These are phyloP conservation scores for Linum lewisii DNA, from an alignment of 345 rosid genomes.

Conservation along the genomic window DNA sequence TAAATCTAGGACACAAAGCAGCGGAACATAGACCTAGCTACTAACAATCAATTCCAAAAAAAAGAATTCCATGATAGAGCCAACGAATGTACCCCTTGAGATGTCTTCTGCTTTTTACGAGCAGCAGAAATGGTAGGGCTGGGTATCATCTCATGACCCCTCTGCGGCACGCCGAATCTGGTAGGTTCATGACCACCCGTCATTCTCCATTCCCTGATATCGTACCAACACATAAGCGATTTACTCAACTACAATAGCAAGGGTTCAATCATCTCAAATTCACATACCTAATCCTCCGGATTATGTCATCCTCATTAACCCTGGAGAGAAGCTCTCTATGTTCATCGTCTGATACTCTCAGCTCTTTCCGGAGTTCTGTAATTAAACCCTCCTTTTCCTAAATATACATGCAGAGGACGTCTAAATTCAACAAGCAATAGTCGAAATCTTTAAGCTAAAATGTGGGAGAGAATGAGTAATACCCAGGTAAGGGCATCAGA, in stretches of 20 bases:
- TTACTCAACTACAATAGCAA: slow-evolving; percentile 5
- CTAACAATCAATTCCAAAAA: background rate
- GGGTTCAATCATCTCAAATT: slow-evolving; percentile 14
- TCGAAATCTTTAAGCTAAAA: background rate
- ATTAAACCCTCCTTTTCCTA: slow-evolving; percentile 94
- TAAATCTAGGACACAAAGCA: no score
- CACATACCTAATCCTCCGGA: slow-evolving; percentile 67
- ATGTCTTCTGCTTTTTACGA: slow-evolving; percentile 80
- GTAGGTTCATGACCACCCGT: slow-evolving; percentile 55
- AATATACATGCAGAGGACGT: slow-evolving; percentile 2
- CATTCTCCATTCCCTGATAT: slow-evolving; percentile 84
- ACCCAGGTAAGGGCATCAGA: slow-evolving; percentile 98
- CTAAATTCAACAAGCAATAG: slow-evolving; percentile 3
- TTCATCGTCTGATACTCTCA: slow-evolving; percentile 93
- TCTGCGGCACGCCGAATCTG: slow-evolving; percentile 39
- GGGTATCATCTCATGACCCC: slow-evolving; percentile 52
- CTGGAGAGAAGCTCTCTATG: slow-evolving; percentile 78
- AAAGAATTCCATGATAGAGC: slow-evolving; percentile 2
- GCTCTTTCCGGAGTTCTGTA: slow-evolving; percentile 87
- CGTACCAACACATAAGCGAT: slow-evolving; percentile 9
- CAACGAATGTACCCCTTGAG: slow-evolving; percentile 39
- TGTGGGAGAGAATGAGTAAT: slow-evolving; percentile 11
- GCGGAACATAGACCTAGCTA: no score
- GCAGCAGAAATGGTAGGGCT: slow-evolving; percentile 71
- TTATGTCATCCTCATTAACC: slow-evolving; percentile 80